Base-by-base conservation (phyloP, 2,329 filamentous ascomycete species). In the Geosmithia morbida region DNA sequence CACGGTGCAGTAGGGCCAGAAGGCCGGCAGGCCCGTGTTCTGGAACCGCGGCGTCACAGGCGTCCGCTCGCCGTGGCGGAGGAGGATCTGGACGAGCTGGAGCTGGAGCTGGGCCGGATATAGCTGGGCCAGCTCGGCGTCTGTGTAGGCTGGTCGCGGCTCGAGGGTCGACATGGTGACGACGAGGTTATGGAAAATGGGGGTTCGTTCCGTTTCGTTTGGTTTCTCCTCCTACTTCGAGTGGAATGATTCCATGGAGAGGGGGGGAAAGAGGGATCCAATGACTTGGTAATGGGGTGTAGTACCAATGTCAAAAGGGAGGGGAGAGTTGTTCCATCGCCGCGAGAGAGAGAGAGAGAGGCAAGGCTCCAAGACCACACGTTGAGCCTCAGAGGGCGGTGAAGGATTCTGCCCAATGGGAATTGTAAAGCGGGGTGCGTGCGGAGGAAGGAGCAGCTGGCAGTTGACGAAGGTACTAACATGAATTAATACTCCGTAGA, bases 1-100 rank as follows among this genome's bases (percentile, higher is more conserved):
- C 48, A 82, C 78, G 53, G 77, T 76, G 67, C 92, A 98, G 66
- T 96, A 97, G 2, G 92, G 87, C 92, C 92, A 98, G 65, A 80
- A 81, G 45, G 73, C 60, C 42, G 67, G 61, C n/a, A 83, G 71
- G 11, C 79, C 79, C 44, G 77, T 76, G 66, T 90, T 92, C 59
- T 85, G 77, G 62, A 98, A 96, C 40, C 92, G 83, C n/a, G 85
- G 75, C 49, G 80, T 85, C 26, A 97, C 85, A 26, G 90, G 90
- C 7, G 83, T 90, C 49, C 90, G 82, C 68, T 82, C 78, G 66
- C 85, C 85, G 65, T 89, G 85, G 49, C 85, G 81, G 57, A 88
- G 75, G 52, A 88, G 76, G 56, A 97, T 74, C 68, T 98, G 92
- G 45, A 97, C 92, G 50, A 92, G 79, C 61, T 92, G 85, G 37